These are phyloP conservation scores for Neurospora sp. DNA, from an alignment of 495 filamentous ascomycete genomes.

Conservation along the genomic window DNA sequence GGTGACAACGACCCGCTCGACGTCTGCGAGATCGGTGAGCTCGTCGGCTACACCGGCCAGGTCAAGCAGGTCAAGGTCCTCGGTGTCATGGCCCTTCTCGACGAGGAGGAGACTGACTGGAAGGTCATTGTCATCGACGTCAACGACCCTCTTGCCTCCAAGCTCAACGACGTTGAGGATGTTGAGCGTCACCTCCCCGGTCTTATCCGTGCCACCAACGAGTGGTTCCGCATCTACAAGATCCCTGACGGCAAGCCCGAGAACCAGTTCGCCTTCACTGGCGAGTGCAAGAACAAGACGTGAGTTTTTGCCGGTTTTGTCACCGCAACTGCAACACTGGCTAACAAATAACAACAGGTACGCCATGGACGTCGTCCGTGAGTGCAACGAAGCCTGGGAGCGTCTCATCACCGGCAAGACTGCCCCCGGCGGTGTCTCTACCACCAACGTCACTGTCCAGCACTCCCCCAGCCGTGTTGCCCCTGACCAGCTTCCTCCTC, in stretches of 20 bases:
- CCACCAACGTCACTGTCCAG: slow-evolving; percentile 66
- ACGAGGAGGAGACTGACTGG: slow-evolving; percentile 99
- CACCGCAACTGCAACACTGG: background rate
- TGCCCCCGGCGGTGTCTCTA: slow-evolving; percentile 60
- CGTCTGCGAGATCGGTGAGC: slow-evolving; percentile 98
- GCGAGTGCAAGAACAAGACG: slow-evolving; percentile 99
- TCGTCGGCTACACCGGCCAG: slow-evolving; percentile 89
- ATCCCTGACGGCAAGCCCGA: slow-evolving; percentile 99
- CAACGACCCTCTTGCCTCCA: slow-evolving; percentile 90
- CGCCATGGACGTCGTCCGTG: slow-evolving; percentile 85
- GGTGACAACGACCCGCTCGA: slow-evolving; percentile 99
- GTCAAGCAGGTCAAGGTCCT: slow-evolving; percentile 99
- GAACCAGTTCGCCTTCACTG: slow-evolving; percentile 99
- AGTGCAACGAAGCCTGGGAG: slow-evolving; percentile 97
- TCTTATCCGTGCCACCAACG: slow-evolving; percentile 92
- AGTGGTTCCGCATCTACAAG: slow-evolving; percentile 99
- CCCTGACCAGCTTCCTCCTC: slow-evolving; percentile 52
- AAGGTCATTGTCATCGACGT: slow-evolving; percentile 99
- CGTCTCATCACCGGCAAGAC: slow-evolving; percentile 85
- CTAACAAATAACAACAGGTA: slow-evolving; percentile 47
- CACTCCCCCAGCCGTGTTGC: slow-evolving; percentile 60
- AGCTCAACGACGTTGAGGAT: slow-evolving; percentile 98
- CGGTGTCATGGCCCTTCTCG: slow-evolving; percentile 97
- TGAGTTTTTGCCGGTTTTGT: slow-evolving; percentile 24
- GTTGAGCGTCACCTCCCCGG: slow-evolving; percentile 98